Base-by-base conservation (phyloP, 192 early-diverging fungal genomes). In the Linnemannia schmuckeri region DNA sequence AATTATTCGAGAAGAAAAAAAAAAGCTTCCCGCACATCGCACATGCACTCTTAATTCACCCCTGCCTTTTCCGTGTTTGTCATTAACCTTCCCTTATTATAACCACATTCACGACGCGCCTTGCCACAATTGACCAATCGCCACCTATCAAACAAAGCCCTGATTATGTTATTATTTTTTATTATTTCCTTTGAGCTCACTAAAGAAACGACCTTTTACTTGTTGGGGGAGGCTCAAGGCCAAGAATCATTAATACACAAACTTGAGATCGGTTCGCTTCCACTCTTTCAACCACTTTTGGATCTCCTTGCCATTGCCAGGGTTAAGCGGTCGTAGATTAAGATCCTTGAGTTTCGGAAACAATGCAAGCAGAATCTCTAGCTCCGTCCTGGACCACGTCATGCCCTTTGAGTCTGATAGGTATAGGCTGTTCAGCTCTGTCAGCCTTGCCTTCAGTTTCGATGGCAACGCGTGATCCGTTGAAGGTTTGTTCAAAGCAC, bases 291-390 rank as follows among this genome's bases (percentile, higher is more conserved):
- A 12, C 61, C 61, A 66, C 61, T 33, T 66, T 66, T 66, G 61
- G 3, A 66, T 30, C 30, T 66, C 61, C 30, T 66, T 66, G 61
- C 61, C 61, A 66, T 66, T 66, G n/a, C 61, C 61, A 33, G 61
- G 61, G 27, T 66, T 66, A 10, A 66, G 27, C 10, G 61, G 61
- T 13, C 61, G 61, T 9, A 66, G 24, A 30, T 66, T 66, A 30
- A 66, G 61, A 66, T 33, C 61, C 61, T 66, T 66, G 61, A 66
- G 61, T 35, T 66, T 66, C 27, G 61, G 61, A 66, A 66, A 66
- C 30, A 66, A 3, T 33, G 27, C 27, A 30, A 66, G 61, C 12
- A 66, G 30, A 27, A 66, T 66, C 61, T 66, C 61, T 33, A 66
- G 61, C 13, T 66, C 61, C 10, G 61, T 66, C 61, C 30, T 66